phyloP scores from a whole-genome alignment of 2,329 filamentous ascomycete species.

The Purpureocillium lavendulum region DNA sequence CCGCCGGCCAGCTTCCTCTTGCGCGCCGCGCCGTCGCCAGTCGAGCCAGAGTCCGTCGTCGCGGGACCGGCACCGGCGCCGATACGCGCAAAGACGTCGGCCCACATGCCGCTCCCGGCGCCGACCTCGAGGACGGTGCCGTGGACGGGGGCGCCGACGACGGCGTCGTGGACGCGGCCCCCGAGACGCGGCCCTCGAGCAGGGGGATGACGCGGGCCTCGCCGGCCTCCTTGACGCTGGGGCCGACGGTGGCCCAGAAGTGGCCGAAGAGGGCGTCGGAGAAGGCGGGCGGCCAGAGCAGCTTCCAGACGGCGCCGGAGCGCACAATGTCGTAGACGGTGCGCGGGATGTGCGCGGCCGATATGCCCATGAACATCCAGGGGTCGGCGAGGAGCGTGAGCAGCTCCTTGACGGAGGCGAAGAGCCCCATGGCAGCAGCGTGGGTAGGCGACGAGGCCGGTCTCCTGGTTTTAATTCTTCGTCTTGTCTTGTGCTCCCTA shows the following conservation, averaged over 20 bases:
- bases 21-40: slow-evolving; percentile 8
- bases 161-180: slow-evolving; percentile 26
- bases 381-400: slow-evolving; percentile 33
- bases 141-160: slow-evolving; percentile 27
- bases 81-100: slow-evolving; percentile 38
- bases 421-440: no score
- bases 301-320: slow-evolving; percentile 21
- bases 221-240: slow-evolving; percentile 34
- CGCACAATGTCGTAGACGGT: slow-evolving; percentile 37
- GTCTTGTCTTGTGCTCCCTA: no score
- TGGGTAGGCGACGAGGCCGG: no score
- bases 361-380: slow-evolving; percentile 43
- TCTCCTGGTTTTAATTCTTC: no score
- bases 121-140: slow-evolving; percentile 56
- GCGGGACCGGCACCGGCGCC: slow-evolving; percentile 7
- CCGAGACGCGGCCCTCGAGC: slow-evolving; percentile 37
- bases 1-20: slow-evolving; percentile 12
- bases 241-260: slow-evolving; percentile 52
- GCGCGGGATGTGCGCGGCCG: slow-evolving; percentile 39
- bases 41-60: slow-evolving; percentile 3
- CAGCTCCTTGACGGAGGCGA: slow-evolving; percentile 14
- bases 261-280: slow-evolving; percentile 47
- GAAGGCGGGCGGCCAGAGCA: slow-evolving; percentile 33
- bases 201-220: slow-evolving; percentile 41
- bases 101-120: slow-evolving; percentile 53